Percentiles rank a stretch among this genome's conserved stretches.
These are phyloP conservation scores for Marasmius tenuissimus DNA, from an alignment of 1,284 basidiomycete species.

Conservation along the genomic window DNA sequence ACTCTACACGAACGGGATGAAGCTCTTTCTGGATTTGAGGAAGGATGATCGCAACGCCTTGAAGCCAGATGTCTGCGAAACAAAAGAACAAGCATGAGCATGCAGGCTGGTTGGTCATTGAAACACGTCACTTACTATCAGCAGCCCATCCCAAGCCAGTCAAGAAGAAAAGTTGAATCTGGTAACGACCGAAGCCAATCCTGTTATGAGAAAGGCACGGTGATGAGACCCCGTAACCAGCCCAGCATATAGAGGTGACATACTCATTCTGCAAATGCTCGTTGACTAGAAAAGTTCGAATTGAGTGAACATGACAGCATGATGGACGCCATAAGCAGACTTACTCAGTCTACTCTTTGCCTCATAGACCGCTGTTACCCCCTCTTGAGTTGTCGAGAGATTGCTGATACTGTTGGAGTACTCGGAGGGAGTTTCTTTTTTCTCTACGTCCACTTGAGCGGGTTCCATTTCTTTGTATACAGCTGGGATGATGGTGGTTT, in stretches of 20 bases:
- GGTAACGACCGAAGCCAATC: background rate
- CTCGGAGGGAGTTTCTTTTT: background rate
- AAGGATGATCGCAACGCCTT: constrained; percentile 53
- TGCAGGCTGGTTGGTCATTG: background rate
- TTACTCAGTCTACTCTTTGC: background rate
- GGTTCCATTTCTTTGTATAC: background rate
- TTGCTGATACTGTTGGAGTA: background rate
- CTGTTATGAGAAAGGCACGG: background rate
- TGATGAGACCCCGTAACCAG: background rate
- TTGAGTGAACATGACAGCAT: background rate
- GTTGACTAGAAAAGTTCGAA: background rate
- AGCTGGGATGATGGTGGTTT: background rate
- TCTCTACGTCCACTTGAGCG: background rate
- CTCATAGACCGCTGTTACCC: background rate
- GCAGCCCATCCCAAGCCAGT: background rate
- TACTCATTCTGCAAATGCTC: background rate
- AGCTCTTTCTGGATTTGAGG: constrained; percentile 47
- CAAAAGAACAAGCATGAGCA: constrained; percentile 8
- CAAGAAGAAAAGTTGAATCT: background rate
- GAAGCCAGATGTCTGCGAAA: constrained; percentile 51
- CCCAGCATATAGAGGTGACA: background rate
- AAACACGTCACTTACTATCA: constrained; percentile 1
- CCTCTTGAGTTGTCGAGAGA: background rate
- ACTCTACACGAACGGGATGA: constrained; percentile 42
- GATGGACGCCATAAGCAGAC: background rate